phyloP scores from a whole-genome alignment of 345 rosid genomes.

The Acer yangbiense region DNA sequence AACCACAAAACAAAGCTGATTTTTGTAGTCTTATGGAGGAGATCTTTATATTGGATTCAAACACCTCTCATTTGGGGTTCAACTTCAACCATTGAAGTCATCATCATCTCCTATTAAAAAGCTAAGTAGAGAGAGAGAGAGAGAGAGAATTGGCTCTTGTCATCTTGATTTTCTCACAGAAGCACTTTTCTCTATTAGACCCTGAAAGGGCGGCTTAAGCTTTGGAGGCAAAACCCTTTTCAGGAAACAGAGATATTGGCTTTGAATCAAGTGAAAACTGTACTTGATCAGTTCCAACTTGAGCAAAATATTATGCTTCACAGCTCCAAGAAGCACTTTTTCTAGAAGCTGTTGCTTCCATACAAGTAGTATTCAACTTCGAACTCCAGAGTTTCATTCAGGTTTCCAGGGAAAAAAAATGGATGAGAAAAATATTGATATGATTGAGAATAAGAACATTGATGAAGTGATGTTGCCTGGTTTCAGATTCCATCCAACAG shows the following conservation, averaged over 20 bases:
- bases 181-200: conserved; percentile 21
- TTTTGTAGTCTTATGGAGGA: conserved; percentile 30
- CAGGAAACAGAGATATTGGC: conserved; percentile 34
- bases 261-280: conserved; percentile 23
- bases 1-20: conserved; percentile 24
- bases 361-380: neutral
- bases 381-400: neutral
- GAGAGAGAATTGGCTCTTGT: neutral
- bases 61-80: conserved; percentile 14
- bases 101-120: conserved; percentile 11
- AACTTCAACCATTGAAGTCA: conserved; percentile 10
- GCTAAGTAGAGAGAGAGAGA: neutral
- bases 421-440: conserved; percentile 49
- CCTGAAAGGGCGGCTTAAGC: conserved; percentile 42
- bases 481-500: conserved; percentile 93
- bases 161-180: conserved; percentile 21
- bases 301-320: conserved; percentile 16
- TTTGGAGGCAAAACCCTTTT: conserved; percentile 32
- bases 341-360: neutral
- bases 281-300: conserved; percentile 2
- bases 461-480: conserved; percentile 90
- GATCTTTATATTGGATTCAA: conserved; percentile 40
- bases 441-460: conserved; percentile 34
- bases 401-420: conserved; percentile 19
- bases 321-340: conserved; percentile 4